These are phyloP conservation scores for Podospora pseudocomata DNA, from an alignment of 495 filamentous ascomycete species.

Conservation along the genomic window DNA sequence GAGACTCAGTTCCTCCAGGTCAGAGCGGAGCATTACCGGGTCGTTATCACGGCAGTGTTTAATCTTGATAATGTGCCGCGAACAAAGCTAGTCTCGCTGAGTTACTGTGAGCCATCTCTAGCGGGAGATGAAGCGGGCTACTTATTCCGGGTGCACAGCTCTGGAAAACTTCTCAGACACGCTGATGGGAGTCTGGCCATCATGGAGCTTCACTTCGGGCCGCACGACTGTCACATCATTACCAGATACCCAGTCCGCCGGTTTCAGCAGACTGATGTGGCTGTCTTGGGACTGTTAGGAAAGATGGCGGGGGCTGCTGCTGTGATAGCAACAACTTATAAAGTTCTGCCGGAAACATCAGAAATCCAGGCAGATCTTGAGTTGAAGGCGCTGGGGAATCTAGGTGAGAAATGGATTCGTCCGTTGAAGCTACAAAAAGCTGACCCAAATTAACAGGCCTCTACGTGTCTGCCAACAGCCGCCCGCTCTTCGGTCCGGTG, in stretches of 20 bases:
- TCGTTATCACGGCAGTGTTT: background rate
- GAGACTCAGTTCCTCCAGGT: constrained; percentile 71
- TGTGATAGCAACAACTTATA: constrained; percentile 56
- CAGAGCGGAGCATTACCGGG: constrained; percentile 57
- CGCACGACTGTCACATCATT: constrained; percentile 76
- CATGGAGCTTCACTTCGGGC: constrained; percentile 37
- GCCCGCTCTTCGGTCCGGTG: background rate
- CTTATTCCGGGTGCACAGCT: constrained; percentile 42
- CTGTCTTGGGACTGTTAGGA: constrained; percentile 74
- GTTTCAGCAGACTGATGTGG: constrained; percentile 52
- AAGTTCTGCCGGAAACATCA: constrained; percentile 52
- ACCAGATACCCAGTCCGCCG: constrained; percentile 62
- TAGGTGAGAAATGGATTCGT: constrained; percentile 50
- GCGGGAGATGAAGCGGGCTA: constrained; percentile 52
- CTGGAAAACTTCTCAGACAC: constrained; percentile 47
- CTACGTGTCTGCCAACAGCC: background rate
- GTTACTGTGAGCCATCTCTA: constrained; percentile 61
- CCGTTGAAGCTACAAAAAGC: background rate
- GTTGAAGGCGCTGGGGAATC: constrained; percentile 75
- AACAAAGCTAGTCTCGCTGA: constrained; percentile 75
- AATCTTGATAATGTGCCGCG: constrained; percentile 36
- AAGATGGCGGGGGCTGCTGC: constrained; percentile 91
- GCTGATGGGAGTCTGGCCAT: constrained; percentile 26
- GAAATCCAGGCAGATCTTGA: constrained; percentile 57
- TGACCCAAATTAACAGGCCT: background rate